A percentile compares a stretch with the other conserved stretches of the same genome.
Evolutionary conservation across 108 stramenopile genomes (phyloP).

Genomic region (Cyclotella baltica): DNA sequence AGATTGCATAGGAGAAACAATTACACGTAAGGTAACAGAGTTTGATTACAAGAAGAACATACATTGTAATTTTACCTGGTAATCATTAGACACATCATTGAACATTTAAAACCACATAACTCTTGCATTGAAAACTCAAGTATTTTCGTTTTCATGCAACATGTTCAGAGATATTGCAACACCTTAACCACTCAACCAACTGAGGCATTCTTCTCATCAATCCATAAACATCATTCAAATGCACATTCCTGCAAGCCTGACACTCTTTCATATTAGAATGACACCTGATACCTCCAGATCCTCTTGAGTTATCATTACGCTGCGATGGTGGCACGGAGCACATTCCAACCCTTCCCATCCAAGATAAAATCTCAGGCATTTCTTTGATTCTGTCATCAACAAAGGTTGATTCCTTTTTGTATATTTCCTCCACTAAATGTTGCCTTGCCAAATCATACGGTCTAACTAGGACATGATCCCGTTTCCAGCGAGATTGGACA

Average conservation of each 20-base stretch:
- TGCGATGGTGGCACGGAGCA: conserved; percentile 17
- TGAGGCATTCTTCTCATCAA: conserved; percentile 27
- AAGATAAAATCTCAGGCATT: conserved; percentile 36
- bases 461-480: conserved; percentile 33
- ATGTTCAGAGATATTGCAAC: background rate
- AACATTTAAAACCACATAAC: background rate
- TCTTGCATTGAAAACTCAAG: too few species aligned
- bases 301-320: background rate
- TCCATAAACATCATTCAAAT: conserved; percentile 35
- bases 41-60: too few species aligned
- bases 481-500: conserved; percentile 24
- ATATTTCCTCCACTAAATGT: conserved; percentile 19
- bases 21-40: too few species aligned
- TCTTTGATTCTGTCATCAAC: conserved; percentile 15
- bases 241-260: conserved; percentile 11
- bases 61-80: too few species aligned
- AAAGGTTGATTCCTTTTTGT: conserved; percentile 13
- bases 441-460: conserved; percentile 22
- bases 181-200: background rate
- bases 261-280: conserved; percentile 30
- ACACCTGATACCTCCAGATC: background rate
- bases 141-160: background rate
- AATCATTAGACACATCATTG: too few species aligned
- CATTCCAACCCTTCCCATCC: conserved; percentile 22
- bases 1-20: too few species aligned